phyloP scores from a whole-genome alignment of 202 grass and related monocot genomes.

The Schoenoplectus tabernaemontani region DNA sequence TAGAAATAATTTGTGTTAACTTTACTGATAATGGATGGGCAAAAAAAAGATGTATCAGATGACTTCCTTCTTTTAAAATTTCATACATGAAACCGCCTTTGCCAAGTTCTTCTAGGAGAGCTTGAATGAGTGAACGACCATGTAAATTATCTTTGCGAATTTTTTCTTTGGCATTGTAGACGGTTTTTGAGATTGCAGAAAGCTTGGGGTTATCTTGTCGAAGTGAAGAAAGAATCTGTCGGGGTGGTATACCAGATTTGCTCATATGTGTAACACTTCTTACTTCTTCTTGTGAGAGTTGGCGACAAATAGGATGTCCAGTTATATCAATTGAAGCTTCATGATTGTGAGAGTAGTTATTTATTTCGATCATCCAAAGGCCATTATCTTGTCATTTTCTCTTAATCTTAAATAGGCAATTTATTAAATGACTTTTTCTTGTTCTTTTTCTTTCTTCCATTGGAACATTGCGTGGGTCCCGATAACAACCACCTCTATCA shows the following conservation, averaged over 20 bases:
- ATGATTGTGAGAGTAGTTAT: not conserved
- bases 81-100: not conserved
- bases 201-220: not conserved
- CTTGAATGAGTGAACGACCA: not conserved
- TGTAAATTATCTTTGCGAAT: not conserved
- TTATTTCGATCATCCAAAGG: not conserved
- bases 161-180: not conserved
- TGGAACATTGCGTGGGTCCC: not conserved
- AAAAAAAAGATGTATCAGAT: not conserved
- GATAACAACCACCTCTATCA: not conserved
- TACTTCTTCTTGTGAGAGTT: not conserved
- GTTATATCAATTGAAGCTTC: not conserved
- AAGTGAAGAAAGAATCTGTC: not conserved
- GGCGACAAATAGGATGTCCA: not conserved
- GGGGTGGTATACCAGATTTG: not conserved
- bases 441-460: not conserved
- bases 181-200: not conserved
- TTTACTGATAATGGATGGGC: not conserved
- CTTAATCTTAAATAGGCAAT: not conserved
- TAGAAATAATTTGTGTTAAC: not conserved
- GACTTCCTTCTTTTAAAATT: not conserved
- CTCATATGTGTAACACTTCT: not conserved
- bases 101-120: not conserved
- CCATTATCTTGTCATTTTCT: not conserved
- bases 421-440: not conserved